phyloP scores from a whole-genome alignment of 1,284 basidiomycete genomes.

The Trichosporon coremiiforme region DNA sequence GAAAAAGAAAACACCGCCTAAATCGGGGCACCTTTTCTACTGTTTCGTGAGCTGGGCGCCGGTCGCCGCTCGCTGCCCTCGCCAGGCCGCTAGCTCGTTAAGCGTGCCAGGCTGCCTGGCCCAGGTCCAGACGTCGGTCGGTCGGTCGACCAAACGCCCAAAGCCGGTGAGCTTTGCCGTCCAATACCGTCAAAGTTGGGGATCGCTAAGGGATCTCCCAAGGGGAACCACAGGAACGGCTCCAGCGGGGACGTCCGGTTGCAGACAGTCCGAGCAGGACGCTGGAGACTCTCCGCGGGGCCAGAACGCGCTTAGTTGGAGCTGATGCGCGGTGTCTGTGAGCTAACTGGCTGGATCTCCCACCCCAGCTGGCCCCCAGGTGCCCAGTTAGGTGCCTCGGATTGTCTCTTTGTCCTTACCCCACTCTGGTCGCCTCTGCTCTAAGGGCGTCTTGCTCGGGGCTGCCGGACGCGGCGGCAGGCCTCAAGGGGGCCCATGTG shows the following conservation, averaged over 20 bases:
- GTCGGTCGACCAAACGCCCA: background rate
- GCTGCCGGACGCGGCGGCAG: background rate
- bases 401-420: background rate
- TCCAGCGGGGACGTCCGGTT: background rate
- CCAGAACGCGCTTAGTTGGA: slow-evolving; percentile 2
- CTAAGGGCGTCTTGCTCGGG: background rate
- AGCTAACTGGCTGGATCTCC: slow-evolving; percentile 3
- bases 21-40: slow-evolving; percentile 2
- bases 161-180: slow-evolving; percentile 8
- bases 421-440: background rate
- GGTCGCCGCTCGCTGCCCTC: slow-evolving; percentile 6
- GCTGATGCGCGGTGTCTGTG: background rate
- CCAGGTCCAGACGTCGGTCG: slow-evolving; percentile 10
- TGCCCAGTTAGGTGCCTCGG: slow-evolving; percentile 8
- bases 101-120: slow-evolving; percentile 2
- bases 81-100: background rate
- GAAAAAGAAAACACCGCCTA: background rate
- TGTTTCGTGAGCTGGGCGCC: background rate
- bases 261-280: background rate
- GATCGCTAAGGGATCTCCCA: slow-evolving; percentile 2
- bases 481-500: slow-evolving; percentile 6
- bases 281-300: slow-evolving; percentile 12
- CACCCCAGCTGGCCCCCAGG: background rate
- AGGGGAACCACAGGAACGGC: background rate
- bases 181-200: slow-evolving; percentile 11